These are phyloP conservation scores for Monosporascus sp. DNA, from an alignment of 2,329 filamentous ascomycete genomes.

Conservation along the genomic window DNA sequence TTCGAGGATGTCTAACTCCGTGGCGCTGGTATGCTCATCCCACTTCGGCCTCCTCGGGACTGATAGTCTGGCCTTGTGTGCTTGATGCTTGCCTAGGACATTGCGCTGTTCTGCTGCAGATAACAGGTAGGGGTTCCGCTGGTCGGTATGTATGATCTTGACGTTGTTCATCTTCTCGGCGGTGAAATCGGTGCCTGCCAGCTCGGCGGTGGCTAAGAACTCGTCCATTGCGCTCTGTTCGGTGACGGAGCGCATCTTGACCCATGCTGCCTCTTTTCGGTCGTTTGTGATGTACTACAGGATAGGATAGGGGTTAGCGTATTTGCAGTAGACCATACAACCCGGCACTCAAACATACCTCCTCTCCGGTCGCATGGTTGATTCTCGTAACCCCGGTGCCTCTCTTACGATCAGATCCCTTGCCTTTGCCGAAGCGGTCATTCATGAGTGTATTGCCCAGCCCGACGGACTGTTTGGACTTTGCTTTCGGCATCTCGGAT, in stretches of 20 bases:
- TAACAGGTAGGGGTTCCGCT: conserved; percentile 90
- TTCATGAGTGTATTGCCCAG: conserved; percentile 98
- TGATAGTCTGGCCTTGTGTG: conserved; percentile 73
- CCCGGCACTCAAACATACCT: conserved; percentile 35
- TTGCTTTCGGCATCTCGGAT: conserved; percentile 59
- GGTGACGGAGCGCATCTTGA: conserved; percentile 98
- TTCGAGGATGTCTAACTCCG: conserved; percentile 75
- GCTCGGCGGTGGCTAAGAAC: conserved; percentile 89
- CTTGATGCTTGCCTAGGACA: conserved; percentile 73
- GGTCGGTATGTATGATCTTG: conserved; percentile 96
- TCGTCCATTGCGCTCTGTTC: conserved; percentile 96
- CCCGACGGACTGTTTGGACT: conserved; percentile 92
- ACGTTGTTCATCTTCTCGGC: conserved; percentile 99
- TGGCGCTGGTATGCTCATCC: conserved; percentile 78
- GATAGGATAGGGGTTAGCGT: not conserved
- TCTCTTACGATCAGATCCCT: conserved; percentile 76
- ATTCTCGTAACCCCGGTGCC: conserved; percentile 56
- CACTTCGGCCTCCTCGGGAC: conserved; percentile 87
- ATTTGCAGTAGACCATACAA: not conserved
- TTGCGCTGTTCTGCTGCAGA: conserved; percentile 78
- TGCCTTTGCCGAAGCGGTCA: conserved; percentile 92
- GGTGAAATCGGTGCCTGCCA: conserved; percentile 98
- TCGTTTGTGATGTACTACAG: conserved; percentile 81
- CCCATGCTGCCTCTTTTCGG: conserved; percentile 87
- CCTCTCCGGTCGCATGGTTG: conserved; percentile 74